Conservation (phyloP, 2,329 filamentous ascomycete genomes). For the Sclerotinia minor region DNA sequence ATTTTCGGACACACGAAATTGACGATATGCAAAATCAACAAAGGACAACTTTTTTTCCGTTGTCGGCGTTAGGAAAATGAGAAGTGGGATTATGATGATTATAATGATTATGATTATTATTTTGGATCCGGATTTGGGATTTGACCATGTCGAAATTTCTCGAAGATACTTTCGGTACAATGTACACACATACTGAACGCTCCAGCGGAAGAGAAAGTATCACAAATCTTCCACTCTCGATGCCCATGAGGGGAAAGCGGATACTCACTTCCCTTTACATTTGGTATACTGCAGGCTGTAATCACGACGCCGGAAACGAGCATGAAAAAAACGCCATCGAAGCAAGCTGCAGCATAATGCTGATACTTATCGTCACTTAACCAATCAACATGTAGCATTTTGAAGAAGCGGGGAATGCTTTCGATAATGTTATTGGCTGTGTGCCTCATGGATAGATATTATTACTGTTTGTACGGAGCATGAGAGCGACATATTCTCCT, state of each 20-base stretch:
- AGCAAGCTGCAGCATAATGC: slow-evolving; percentile 31
- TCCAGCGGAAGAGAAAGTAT: not conserved
- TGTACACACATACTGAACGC: not conserved
- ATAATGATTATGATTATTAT: no score
- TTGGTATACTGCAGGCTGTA: slow-evolving; percentile 4
- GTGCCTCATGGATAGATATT: slow-evolving; percentile 26
- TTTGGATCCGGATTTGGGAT: not conserved
- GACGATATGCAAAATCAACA: not conserved
- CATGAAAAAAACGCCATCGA: slow-evolving; percentile 19
- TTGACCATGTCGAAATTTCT: not conserved
- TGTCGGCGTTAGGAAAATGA: not conserved
- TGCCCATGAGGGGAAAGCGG: slow-evolving; percentile 14
- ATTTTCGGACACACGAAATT: not conserved
- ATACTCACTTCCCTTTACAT: not conserved
- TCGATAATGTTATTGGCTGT: slow-evolving; percentile 32
- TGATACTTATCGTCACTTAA: slow-evolving; percentile 30
- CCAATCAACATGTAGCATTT: slow-evolving; percentile 33
- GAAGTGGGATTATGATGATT: not conserved
- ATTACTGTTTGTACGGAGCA: slow-evolving; percentile 25
- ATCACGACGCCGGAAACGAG: slow-evolving; percentile 21
- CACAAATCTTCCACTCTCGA: not conserved
- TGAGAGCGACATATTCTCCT: not conserved
- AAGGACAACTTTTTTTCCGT: not conserved
- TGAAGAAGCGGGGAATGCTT: slow-evolving; percentile 33
- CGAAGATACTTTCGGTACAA: not conserved